Percentiles rank a stretch among this genome's conserved stretches.
Conservation (phyloP, 345 rosid species). For the Hevea brasiliensis region DNA sequence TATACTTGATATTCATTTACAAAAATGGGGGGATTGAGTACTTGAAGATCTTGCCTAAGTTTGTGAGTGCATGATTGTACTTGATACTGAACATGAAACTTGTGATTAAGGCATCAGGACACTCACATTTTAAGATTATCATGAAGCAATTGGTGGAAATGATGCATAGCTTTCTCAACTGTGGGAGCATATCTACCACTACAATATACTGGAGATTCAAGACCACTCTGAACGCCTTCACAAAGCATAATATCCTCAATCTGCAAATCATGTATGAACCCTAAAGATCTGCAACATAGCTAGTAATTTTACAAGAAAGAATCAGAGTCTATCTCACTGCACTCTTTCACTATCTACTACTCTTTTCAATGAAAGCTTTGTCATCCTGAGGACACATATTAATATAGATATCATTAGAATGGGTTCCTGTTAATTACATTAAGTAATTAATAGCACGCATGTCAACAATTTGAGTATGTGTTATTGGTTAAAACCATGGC, state of each 20-base stretch:
- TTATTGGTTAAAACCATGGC: too few relatives aligned
- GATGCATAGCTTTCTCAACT: constrained; percentile 74
- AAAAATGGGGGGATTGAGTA: too few relatives aligned
- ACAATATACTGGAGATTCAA: constrained; percentile 65
- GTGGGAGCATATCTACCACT: constrained; percentile 71
- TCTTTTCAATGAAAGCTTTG: constrained; percentile 53
- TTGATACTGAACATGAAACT: neutral
- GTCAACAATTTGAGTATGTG: too few relatives aligned
- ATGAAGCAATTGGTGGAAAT: constrained; percentile 61
- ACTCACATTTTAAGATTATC: constrained; percentile 33
- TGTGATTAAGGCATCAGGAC: neutral
- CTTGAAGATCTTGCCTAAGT: too few relatives aligned
- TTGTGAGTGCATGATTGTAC: too few relatives aligned
- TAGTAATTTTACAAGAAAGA: constrained; percentile 42
- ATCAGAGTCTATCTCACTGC: constrained; percentile 39
- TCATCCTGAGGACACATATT: constrained; percentile 61
- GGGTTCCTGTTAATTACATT: too few relatives aligned
- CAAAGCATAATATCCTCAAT: constrained; percentile 69
- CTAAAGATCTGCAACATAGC: neutral
- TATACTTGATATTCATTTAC: too few relatives aligned
- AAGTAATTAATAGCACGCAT: too few relatives aligned
- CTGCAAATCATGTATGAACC: too few relatives aligned
- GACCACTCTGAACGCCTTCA: constrained; percentile 77
- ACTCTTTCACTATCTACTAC: constrained; percentile 72
- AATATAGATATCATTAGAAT: too few relatives aligned